Evolutionary conservation across 2,329 filamentous ascomycete genomes (phyloP), one percentile per base, ranked within the genome.

Genomic region (Fusarium sp.): DNA sequence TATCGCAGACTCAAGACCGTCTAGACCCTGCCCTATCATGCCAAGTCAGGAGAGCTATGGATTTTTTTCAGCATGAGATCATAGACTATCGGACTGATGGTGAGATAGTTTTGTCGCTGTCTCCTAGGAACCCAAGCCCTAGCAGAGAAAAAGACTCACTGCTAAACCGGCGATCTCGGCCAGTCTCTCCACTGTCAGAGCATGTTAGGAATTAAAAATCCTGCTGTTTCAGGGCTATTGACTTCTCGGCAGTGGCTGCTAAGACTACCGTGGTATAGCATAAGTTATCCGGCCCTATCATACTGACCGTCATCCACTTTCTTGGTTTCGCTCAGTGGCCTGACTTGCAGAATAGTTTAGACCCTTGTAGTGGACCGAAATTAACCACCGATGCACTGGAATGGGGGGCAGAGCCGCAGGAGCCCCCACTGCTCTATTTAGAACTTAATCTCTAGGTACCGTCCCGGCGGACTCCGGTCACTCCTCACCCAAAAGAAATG

Each of bases 21-120:
- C 18, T 24, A 45, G n/a, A 30, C 38, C 48, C 28, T 45, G 48
- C n/a, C n/a, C n/a, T n/a, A n/a, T n/a, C n/a, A n/a, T n/a, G n/a
- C 41, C 38, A 38, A n/a, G 36, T 69, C 70, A 60, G 48, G 54
- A 56, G 58, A 73, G 39, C 8, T 41, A 35, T 63, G 45, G 53
- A 47, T 26, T 47, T 45, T 9, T 26, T 44, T 57, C 32, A 36
- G 38, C 36, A 53, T 54, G 59, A 65, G 42, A 70, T 38, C 41
- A 32, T 39, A 15, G 24, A 44, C 5, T 36, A 58, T 35, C 32
- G 45, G 30, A 9, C 9, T 26, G n/a, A 54, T 57, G n/a, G n/a
- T n/a, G n/a, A n/a, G n/a, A n/a, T n/a, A n/a, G n/a, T n/a, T n/a
- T n/a, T n/a, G n/a, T n/a, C n/a, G n/a, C n/a, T n/a, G n/a, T n/a